Evolutionary conservation across 2,329 filamentous ascomycete species (phyloP).

Genomic region (Botrytis fragariae): DNA sequence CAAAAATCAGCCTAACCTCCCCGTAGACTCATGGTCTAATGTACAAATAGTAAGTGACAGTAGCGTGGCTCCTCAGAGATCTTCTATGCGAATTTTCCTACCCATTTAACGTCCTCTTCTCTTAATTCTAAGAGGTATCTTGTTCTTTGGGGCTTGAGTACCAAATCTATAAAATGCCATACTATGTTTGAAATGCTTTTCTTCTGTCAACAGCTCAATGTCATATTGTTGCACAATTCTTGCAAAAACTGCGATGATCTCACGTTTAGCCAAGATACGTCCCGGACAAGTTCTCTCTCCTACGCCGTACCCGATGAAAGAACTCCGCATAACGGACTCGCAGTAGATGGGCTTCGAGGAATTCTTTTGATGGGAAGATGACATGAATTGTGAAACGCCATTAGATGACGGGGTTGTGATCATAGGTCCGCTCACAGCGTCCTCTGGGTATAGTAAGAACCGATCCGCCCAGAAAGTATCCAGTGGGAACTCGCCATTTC

Average conservation of each 20-base stretch:
- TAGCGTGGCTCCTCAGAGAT: background rate
- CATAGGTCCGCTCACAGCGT: constrained; percentile 33
- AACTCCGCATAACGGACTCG: background rate
- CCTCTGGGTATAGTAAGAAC: constrained; percentile 38
- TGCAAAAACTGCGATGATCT: background rate
- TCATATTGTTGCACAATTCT: background rate
- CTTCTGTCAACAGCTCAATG: background rate
- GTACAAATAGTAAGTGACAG: background rate
- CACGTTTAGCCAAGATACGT: background rate
- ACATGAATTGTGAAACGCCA: background rate
- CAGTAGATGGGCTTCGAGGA: background rate
- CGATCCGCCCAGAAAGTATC: constrained; percentile 40
- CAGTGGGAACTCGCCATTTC: constrained; percentile 33
- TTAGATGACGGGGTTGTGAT: constrained; percentile 2
- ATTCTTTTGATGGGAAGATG: no score
- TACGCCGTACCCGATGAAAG: background rate
- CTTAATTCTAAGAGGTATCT: background rate
- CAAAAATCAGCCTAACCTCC: background rate
- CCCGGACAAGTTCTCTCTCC: background rate
- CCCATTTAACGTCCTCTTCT: background rate
- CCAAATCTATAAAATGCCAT: background rate
- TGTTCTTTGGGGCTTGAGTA: background rate
- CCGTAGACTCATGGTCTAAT: background rate
- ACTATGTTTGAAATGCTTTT: background rate
- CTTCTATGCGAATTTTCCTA: background rate